phyloP scores from a whole-genome alignment of 2,329 filamentous ascomycete species.

The Verruconis gallopava region DNA sequence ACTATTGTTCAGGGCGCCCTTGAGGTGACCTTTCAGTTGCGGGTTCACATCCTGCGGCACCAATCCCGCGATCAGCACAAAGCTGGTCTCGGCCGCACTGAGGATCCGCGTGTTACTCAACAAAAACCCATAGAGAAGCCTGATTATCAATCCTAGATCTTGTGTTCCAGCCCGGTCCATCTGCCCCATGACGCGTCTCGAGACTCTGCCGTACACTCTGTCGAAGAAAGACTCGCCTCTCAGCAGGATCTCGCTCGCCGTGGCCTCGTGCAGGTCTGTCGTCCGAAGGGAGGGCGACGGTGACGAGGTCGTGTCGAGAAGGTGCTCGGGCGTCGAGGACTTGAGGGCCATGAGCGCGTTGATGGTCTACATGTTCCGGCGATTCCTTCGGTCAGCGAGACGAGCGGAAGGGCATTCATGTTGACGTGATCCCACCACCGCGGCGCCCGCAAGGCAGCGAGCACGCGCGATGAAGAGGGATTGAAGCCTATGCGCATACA shows the following conservation, averaged over 20 bases:
- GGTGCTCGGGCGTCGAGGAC: constrained; percentile 27
- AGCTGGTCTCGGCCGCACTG: constrained; percentile 36
- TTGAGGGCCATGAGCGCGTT: constrained; percentile 33
- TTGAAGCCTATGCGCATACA: too few relatives aligned
- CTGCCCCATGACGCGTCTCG: constrained; percentile 33
- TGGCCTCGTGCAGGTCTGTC: constrained; percentile 27
- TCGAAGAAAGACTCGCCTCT: constrained; percentile 37
- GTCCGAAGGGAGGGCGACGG: constrained; percentile 28
- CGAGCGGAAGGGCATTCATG: too few relatives aligned
- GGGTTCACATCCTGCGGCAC: constrained; percentile 42
- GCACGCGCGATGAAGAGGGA: too few relatives aligned
- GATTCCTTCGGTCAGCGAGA: too few relatives aligned
- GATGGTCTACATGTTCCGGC: constrained; percentile 17
- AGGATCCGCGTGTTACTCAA: constrained; percentile 36
- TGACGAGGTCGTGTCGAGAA: constrained; percentile 27
- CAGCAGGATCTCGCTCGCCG: constrained; percentile 24
- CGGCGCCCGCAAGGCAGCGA: too few relatives aligned
- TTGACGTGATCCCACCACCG: neutral
- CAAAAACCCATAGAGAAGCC: constrained; percentile 38
- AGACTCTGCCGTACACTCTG: constrained; percentile 38
- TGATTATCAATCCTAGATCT: constrained; percentile 36
- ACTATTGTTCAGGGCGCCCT: constrained; percentile 38
- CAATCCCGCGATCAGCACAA: constrained; percentile 37
- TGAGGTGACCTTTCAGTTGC: constrained; percentile 41
- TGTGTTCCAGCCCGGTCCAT: constrained; percentile 38